Conservation (phyloP, 2,329 filamentous ascomycete genomes). For the Venturia nashicola region DNA sequence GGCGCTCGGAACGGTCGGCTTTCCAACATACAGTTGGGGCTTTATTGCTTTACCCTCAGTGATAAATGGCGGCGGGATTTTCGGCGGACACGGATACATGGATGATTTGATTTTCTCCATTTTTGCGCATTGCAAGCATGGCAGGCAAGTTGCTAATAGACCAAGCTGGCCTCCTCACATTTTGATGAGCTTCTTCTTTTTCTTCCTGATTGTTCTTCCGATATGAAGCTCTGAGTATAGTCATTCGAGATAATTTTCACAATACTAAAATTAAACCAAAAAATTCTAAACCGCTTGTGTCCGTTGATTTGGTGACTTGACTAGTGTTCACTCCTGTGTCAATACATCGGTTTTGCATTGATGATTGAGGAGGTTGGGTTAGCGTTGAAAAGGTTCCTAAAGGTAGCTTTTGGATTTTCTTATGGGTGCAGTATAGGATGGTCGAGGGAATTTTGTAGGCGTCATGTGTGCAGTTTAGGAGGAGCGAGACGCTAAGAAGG, state of each 20-base stretch:
- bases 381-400: background rate
- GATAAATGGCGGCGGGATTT: background rate
- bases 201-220: background rate
- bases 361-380: background rate
- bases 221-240: constrained; percentile 2
- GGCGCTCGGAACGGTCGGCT: background rate
- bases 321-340: too few relatives aligned
- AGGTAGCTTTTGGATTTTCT: background rate
- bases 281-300: background rate
- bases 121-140: background rate
- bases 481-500: background rate
- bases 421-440: background rate
- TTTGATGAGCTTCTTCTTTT: background rate
- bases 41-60: background rate
- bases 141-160: background rate
- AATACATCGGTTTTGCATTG: too few relatives aligned
- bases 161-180: background rate
- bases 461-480: background rate
- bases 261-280: background rate
- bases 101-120: background rate
- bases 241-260: background rate
- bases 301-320: background rate
- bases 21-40: background rate
- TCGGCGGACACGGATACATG: background rate
- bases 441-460: background rate